Evolutionary conservation across 2,329 filamentous ascomycete species (phyloP).

Genomic region (Colletotrichum euphorbiae): DNA sequence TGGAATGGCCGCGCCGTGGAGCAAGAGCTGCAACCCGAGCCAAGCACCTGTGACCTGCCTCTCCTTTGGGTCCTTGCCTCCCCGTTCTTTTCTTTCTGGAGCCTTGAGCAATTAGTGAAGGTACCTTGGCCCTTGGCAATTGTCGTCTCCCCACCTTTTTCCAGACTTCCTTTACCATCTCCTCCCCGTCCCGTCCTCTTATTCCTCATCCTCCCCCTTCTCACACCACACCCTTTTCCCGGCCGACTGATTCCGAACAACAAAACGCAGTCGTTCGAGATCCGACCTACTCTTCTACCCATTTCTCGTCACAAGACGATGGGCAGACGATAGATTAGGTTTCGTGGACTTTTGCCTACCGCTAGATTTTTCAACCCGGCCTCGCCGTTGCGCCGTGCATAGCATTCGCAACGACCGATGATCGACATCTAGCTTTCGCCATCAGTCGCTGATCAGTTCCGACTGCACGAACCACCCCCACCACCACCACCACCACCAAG

Average conservation of each 20-base stretch:
- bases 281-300: not conserved
- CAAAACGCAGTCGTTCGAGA: slow-evolving; percentile 3
- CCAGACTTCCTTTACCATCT: slow-evolving; percentile 34
- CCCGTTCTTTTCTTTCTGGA: too few relatives aligned
- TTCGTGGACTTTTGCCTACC: slow-evolving; percentile 13
- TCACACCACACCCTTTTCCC: slow-evolving; percentile 27
- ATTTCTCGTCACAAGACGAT: slow-evolving; percentile 6
- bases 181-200: slow-evolving; percentile 35
- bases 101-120: not conserved
- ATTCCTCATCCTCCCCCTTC: slow-evolving; percentile 36
- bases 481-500: not conserved
- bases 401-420: slow-evolving; percentile 21
- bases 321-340: slow-evolving; percentile 18
- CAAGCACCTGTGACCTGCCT: slow-evolving; percentile 22
- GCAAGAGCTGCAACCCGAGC: slow-evolving; percentile 21
- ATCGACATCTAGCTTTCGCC: slow-evolving; percentile 30
- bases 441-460: slow-evolving; percentile 16
- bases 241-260: slow-evolving; percentile 32
- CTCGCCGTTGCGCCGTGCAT: not conserved
- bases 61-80: slow-evolving; percentile 1
- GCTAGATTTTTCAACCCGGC: not conserved
- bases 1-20: slow-evolving; percentile 18
- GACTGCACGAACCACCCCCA: slow-evolving; percentile 25
- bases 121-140: not conserved
- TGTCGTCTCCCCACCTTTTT: slow-evolving; percentile 34